Evolutionary conservation across 768 basidiomycete species (phyloP), one percentile per base, ranked within the genome.

Genomic region (Tylopilus balloui): DNA sequence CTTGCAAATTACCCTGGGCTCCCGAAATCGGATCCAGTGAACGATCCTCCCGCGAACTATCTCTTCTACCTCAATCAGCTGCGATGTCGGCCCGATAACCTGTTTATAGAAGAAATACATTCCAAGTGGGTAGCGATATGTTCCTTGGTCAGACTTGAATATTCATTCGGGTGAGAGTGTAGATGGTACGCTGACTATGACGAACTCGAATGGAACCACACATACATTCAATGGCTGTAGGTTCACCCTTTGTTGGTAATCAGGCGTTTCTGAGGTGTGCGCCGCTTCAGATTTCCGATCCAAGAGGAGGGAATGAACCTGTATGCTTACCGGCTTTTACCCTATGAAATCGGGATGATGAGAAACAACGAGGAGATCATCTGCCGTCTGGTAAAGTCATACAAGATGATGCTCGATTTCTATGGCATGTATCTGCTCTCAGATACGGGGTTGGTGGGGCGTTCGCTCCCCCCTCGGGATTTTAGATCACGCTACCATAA

Each of bases 191-290:
- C 79, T 6, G 74, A 88, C 58, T 84, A 83, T 55, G 59, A 66
- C 25, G 77, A 71, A 52, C 71, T 90, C 25, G 88, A 90, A 63
- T 64, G 70, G 54, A 80, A 81, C 49, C 88, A 89, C 58, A 81
- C 80, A 1, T 88, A 78, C 62, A 84, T 89, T 37, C 87, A 89
- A 60, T 89, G 88, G 86, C 64, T 89, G 82, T 88, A 68, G 59
- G 86, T 70, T 36, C 28, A 6, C 15, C 31, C 25, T 45, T 32
- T n/a, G 27, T 42, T 11, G 12, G 14, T 45, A 13, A 19, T 45
- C 35, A 45, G 29, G 28, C 21, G n/a, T 44, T 34, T 37, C 31
- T 51, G 42, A 48, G 29, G 9, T 45, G 6, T 42, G 23, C 24
- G 15, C 44, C 34, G 23, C 29, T 19, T 17, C 19, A 87, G 83